Evolutionary conservation across 2,329 filamentous ascomycete species (phyloP).

Genomic region (Penicillium sumatraense): DNA sequence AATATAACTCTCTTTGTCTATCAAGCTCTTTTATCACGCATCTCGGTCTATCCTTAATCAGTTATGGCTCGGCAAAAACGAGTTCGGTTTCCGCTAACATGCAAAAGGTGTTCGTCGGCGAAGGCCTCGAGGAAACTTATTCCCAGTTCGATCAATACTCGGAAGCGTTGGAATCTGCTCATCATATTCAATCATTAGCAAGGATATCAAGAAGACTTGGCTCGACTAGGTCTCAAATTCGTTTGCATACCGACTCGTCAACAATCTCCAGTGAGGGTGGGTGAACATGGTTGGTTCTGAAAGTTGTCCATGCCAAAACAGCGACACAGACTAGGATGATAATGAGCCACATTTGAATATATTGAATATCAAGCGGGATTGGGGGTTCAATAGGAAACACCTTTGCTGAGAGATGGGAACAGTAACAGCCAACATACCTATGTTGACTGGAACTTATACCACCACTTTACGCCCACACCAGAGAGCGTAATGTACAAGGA

Average conservation of each 20-base stretch:
- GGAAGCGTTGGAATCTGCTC: not conserved
- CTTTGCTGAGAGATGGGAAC: no score
- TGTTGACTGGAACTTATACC: not conserved
- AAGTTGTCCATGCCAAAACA: no score
- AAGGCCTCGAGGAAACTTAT: not conserved
- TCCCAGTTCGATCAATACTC: not conserved
- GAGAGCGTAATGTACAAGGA: not conserved
- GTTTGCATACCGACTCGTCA: no score
- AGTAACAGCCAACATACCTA: no score
- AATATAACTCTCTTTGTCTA: no score
- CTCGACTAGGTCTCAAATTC: no score
- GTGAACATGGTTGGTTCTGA: no score
- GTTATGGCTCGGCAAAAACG: not conserved
- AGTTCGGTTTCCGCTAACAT: conserved; percentile 13
- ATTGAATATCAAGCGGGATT: not conserved
- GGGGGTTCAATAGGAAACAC: no score
- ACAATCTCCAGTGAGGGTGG: not conserved
- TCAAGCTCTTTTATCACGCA: not conserved
- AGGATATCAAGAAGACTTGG: no score
- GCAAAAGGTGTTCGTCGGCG: not conserved
- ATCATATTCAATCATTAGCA: not conserved
- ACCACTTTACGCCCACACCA: not conserved
- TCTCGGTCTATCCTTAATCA: not conserved
- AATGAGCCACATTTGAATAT: no score
- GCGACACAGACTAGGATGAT: no score